Conservation (phyloP, 192 early-diverging fungal genomes). For the Chytriomyces hyalinus region DNA sequence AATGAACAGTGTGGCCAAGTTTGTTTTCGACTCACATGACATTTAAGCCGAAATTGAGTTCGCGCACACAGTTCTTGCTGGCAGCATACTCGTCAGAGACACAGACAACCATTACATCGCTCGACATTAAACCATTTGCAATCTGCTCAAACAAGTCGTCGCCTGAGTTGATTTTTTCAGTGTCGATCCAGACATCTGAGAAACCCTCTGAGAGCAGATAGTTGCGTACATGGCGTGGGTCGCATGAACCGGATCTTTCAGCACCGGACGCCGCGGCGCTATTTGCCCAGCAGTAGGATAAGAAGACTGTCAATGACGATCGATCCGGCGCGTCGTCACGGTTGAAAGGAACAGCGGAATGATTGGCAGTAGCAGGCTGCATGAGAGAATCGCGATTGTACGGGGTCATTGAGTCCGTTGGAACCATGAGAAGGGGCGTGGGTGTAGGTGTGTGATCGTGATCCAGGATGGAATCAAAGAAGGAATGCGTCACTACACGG, state of each 20-base stretch:
- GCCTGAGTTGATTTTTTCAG: slow-evolving; percentile 20
- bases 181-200: slow-evolving; percentile 31
- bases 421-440: neutral
- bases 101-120: slow-evolving; percentile 24
- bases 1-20: neutral
- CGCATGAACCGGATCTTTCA: slow-evolving; percentile 9
- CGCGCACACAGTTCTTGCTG: slow-evolving; percentile 28
- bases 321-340: neutral
- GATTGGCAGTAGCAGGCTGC: neutral
- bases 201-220: slow-evolving; percentile 13
- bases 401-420: neutral
- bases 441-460: neutral
- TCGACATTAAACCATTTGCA: slow-evolving; percentile 30
- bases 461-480: slow-evolving; percentile 1
- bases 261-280: neutral
- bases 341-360: neutral
- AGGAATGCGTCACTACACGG: neutral
- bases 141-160: slow-evolving; percentile 37
- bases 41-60: slow-evolving; percentile 35
- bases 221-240: slow-evolving; percentile 22
- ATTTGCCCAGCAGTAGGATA: slow-evolving; percentile 35
- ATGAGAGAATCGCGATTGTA: neutral
- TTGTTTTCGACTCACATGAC: slow-evolving; percentile 8
- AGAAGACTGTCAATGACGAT: slow-evolving; percentile 8
- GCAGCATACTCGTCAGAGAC: slow-evolving; percentile 32